Base-by-base conservation (phyloP, 2,329 filamentous ascomycete species). In the Dothistroma septosporum region DNA sequence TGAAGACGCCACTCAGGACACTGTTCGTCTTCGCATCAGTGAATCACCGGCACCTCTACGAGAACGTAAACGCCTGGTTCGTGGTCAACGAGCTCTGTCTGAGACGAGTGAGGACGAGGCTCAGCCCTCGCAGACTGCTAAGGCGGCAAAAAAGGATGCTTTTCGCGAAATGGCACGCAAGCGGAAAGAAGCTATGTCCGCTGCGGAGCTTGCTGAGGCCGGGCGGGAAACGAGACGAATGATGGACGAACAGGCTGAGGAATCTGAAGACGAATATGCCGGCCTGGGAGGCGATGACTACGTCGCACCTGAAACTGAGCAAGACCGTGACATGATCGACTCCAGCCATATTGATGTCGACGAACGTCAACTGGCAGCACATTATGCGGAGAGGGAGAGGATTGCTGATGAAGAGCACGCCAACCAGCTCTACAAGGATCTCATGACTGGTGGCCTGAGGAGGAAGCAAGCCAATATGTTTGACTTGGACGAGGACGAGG, bases 201-300 rank as follows among this genome's bases (percentile, higher is more conserved):
- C 66, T 22, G 67, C 68, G 16, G 72, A 74, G 50, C 66, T 65
- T 6, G 76, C 82, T 69, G 83, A 83, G 68, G 84, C 84, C 68
- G 80, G 82, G 55, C 96, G 92, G 68, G 84, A 96, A 76, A 90
- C 88, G 75, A 92, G 91, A 76, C 92, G 89, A 74, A 90, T 96
- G 83, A 82, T 99, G 41, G 85, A 97, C 66, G 94, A 97, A 67
- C 92, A 96, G 73, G 93, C 94, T 62, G 91, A 96, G 69, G 94
- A 99, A 76, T 99, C 94, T 0, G 95, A 99, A 73, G 94, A 99
- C 73, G 94, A 99, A 75, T 99, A 97, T 74, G 93, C 92, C 44
- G 94, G 94, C 4, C 81, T 99, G 10, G 94, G 94, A 67, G 94
- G 94, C 64, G 93, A 97, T 67, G 91, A 93, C 65, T 87, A 86